Evolutionary conservation across 2,329 filamentous ascomycete species (phyloP), one percentile per base, ranked within the genome.

Genomic region (Talaromyces sp.): DNA sequence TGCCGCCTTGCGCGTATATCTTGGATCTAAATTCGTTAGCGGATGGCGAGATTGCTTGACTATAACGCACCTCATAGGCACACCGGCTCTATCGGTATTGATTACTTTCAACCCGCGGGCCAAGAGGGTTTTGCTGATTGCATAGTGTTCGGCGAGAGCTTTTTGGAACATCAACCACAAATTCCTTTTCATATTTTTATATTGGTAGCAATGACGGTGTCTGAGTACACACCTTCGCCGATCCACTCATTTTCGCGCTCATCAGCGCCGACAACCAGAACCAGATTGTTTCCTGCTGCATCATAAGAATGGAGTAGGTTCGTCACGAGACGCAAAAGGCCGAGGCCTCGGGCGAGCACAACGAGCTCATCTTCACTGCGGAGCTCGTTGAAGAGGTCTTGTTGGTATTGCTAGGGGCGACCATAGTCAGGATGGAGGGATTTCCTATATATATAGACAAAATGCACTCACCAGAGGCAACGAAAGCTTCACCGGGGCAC

Each of bases 221-320:
- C 4, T 47, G 9, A 28, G 22, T 17, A 39, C 25, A 42, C 49
- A 80, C 79, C 78, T 79, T 98, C 95, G 67, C 95, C 95, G 63
- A 99, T 92, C 93, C 93, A 98, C 60, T 89, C 88, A 85, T 97
- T 97, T 72, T 99, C 95, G 63, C 91, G 87, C 36, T 97, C 92
- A 63, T 95, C 90, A 39, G 95, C 93, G 10, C 92, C 93, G 49
- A 98, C 87, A 22, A 99, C 79, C 52, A 99, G 81, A 55, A 99
- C 88, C 59, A 99, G 81, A 71, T 96, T 98, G 77, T 95, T 96
- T 15, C 95, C 95, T 3, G 92, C 92, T 1, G 92, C 93, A 83
- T 99, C 95, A 78, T 97, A 97, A 22, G 93, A 93, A 77, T 99
- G 95, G 30, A 99, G 85, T 44, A 99, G 85, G 73, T 98, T 99